Percentiles rank a stretch among this genome's conserved stretches.
These are phyloP conservation scores for Caryopteris hybrid DNA, from an alignment of 305 asterid species.

Conservation along the genomic window DNA sequence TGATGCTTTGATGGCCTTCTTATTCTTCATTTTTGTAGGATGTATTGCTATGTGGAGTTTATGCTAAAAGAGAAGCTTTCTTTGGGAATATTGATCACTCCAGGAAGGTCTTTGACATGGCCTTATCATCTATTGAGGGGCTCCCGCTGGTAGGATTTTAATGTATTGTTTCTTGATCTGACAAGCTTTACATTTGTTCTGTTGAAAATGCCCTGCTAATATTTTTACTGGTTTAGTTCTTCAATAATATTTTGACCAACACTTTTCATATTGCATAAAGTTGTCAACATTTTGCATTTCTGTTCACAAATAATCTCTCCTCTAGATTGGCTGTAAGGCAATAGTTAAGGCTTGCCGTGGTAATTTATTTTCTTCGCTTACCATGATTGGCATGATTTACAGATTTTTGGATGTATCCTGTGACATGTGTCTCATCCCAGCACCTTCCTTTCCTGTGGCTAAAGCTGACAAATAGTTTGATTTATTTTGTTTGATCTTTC, in stretches of 20 bases:
- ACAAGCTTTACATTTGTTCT: constrained; percentile 8
- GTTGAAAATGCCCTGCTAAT: constrained; percentile 11
- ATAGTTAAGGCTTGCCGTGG: not conserved
- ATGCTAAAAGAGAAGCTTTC: constrained; percentile 87
- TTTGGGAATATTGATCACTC: constrained; percentile 84
- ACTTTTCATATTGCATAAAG: not conserved
- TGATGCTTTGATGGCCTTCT: constrained; percentile 5
- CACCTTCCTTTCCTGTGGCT: not conserved
- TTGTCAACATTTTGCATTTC: not conserved
- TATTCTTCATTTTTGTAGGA: constrained; percentile 47
- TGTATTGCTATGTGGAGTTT: constrained; percentile 91
- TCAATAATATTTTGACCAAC: not conserved
- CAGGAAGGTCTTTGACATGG: constrained; percentile 95
- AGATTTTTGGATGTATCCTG: not conserved
- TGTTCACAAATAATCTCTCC: constrained; percentile 4
- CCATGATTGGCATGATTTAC: not conserved
- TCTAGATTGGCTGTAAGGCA: not conserved
- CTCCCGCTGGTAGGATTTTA: constrained; percentile 61
- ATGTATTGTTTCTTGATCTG: constrained; percentile 17
- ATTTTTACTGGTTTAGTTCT: not conserved
- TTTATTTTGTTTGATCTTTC: not conserved
- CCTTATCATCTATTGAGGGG: constrained; percentile 78
- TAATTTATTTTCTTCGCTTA: not conserved
- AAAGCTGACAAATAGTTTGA: not conserved
- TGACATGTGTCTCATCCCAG: not conserved